Percentiles rank a stretch among this genome's conserved stretches.
Evolutionary conservation across 192 early-diverging fungal species (phyloP).

Genomic region (Coemansia sp.): DNA sequence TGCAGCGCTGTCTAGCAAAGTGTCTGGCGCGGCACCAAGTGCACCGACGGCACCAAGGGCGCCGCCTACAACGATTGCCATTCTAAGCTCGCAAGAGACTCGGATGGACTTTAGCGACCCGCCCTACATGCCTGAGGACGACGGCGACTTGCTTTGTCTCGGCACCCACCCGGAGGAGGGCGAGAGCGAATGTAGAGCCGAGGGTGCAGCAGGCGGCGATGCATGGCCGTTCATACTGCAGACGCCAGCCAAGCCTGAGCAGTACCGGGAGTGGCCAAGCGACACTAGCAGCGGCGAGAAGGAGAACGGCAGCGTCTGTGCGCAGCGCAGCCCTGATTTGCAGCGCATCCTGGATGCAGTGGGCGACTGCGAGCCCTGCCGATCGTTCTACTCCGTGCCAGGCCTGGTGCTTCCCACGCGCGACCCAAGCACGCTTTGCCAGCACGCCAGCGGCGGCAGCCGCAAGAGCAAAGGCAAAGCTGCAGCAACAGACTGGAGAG

Average conservation of each 20-base stretch:
- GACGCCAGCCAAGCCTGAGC: constrained; percentile 8
- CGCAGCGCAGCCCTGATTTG: constrained; percentile 5
- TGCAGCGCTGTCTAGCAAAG: not conserved
- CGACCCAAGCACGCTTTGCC: constrained; percentile 32
- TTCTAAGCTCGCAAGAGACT: constrained; percentile 46
- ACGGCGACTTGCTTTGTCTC: constrained; percentile 24
- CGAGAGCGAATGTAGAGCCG: constrained; percentile 10
- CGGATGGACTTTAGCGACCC: constrained; percentile 45
- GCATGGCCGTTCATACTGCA: constrained; percentile 19
- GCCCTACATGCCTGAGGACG: constrained; percentile 10
- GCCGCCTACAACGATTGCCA: not conserved
- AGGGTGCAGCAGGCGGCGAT: not conserved
- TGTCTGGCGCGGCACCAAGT: not conserved
- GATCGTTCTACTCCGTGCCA: constrained; percentile 40
- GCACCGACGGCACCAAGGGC: not conserved
- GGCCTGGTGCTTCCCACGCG: constrained; percentile 48
- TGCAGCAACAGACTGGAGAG: not conserved
- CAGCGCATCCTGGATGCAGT: constrained; percentile 36
- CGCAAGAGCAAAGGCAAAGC: constrained; percentile 16
- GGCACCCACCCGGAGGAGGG: constrained; percentile 18
- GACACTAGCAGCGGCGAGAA: not conserved
- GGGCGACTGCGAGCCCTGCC: constrained; percentile 41
- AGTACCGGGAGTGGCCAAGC: constrained; percentile 8
- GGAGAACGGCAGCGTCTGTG: not conserved
- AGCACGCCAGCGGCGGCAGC: constrained; percentile 17